Base-by-base conservation (phyloP, 2,329 filamentous ascomycete genomes). In the Claviceps spartinae region DNA sequence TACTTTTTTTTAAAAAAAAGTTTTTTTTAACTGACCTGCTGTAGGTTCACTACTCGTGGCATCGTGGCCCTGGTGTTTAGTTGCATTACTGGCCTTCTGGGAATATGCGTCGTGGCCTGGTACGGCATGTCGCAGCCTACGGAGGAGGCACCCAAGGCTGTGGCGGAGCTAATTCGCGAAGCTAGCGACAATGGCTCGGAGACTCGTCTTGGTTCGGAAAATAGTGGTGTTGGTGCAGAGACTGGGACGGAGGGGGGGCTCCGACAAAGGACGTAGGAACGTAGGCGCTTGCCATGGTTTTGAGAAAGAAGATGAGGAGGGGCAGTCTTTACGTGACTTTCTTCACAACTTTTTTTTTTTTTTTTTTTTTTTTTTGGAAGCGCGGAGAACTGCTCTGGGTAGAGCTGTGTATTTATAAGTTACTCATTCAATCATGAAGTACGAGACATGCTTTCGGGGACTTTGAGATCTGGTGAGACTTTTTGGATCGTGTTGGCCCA, bases 41-140 rank as follows among this genome's bases (percentile, higher is more conserved):
- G n/a, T n/a, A 75, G 74, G 0, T 89, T 90, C 63, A 87, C 83
- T 0, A 65, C 81, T 0, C 74, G 76, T 38, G 88, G 87, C 7
- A 85, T 86, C 44, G 77, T 88, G 1, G 87, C 87, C 11, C 67
- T 93, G 58, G 82, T 83, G 2, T 87, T 91, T 62, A 87, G 83
- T 61, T 78, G 77, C 56, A 56, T 89, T 3, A 76, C 76, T 16
- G 88, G 85, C 2, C 70, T 89, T 48, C 58, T 87, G 6, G 87
- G 87, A 8, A 73, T 89, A 59, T 73, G 68, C 0, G 77, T 80
- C 13, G 81, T 93, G 52, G 75, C 73, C 1, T 82, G 83, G 55
- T 90, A 86, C 65, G 83, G 81, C 2, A 48, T 62, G 30, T 52
- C 59, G n/a, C 54, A 55, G 22, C 55, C 59, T 14, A 30, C 55